Base-by-base conservation (phyloP, 257 asterid genomes). In the Gardenia jasminoides region DNA sequence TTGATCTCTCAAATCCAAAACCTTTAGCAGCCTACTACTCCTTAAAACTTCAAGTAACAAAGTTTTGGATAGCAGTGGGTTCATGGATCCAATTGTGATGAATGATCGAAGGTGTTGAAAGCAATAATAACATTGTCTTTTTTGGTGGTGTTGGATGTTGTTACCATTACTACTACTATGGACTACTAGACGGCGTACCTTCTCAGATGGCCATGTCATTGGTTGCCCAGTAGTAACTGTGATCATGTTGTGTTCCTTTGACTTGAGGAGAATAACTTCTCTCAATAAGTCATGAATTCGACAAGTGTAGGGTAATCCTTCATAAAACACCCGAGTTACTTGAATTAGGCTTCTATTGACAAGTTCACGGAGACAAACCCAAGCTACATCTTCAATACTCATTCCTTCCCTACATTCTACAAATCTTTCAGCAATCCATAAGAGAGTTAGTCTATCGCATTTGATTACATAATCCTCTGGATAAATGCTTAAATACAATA, bases 261-360 rank as follows among this genome's bases (percentile, higher is more conserved):
- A 56, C 58, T 76, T 64, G 16, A 30, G 39, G 33, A 65, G 46
- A 11, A 77, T 20, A 20, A 80, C 13, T 44, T 83, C 84, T 46
- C 76, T 64, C 48, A 75, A 26, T 9, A 66, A 36, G 54, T 80
- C 80, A 44, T 76, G 82, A 39, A 83, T 66, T 47, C 28, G 73
- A 81, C 65, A 44, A 43, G 3, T 12, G 19, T 8, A 5, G 1
- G 47, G 22, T 2, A 62, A 30, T 65, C 84, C 82, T 36, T 80
- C 33, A 19, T 12, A 1, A 10, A 8, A 6, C 10, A 39, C 75
- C 3, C 47, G 19, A 28, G 30, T 39, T 71, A 77, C 68, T 52
- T 76, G 84, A 62, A 83, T 77, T 48, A 83, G 56, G 70, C 80
- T 76, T 70, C 84, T 72, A 24, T 75, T 80, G 47, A 73, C 70